phyloP scores from a whole-genome alignment of 495 filamentous ascomycete species.

The Trichoderma erinaceum region DNA sequence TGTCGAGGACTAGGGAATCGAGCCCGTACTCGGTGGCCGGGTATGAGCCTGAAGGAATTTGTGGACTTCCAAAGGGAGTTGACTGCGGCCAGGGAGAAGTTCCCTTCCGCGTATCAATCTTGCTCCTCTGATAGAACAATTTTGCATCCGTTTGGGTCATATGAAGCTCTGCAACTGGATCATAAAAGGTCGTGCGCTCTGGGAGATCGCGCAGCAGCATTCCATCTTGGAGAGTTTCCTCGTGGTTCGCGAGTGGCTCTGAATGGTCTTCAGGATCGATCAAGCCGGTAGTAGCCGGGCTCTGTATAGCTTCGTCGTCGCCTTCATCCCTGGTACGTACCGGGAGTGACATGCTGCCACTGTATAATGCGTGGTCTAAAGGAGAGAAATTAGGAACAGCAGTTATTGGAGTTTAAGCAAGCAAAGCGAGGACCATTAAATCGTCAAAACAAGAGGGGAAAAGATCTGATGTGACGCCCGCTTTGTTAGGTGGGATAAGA shows the following conservation, averaged over 20 bases:
- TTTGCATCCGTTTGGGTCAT: constrained; percentile 89
- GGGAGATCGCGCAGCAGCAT: constrained; percentile 70
- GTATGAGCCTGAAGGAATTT: not conserved
- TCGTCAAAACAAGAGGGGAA: not conserved
- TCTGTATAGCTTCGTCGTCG: not conserved
- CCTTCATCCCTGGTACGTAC: not conserved
- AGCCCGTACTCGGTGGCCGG: constrained; percentile 13
- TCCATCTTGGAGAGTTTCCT: constrained; percentile 38
- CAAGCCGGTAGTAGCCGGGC: not conserved
- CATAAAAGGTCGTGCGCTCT: constrained; percentile 75
- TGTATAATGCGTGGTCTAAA: not conserved
- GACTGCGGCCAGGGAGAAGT: constrained; percentile 2
- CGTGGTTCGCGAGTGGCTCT: not conserved
- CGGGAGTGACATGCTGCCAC: not conserved
- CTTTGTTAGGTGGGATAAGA: not conserved
- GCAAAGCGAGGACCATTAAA: not conserved
- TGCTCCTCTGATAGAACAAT: constrained; percentile 87
- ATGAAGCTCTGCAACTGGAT: constrained; percentile 82
- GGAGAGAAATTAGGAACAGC: not conserved
- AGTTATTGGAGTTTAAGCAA: not conserved
- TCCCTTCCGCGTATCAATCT: constrained; percentile 43
- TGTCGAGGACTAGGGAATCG: constrained; percentile 11
- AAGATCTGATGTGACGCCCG: not conserved
- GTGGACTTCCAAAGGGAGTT: constrained; percentile 10
- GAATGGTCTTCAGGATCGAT: not conserved